Base-by-base conservation (phyloP, 1,284 basidiomycete species). In the Volvariella surrecta region DNA sequence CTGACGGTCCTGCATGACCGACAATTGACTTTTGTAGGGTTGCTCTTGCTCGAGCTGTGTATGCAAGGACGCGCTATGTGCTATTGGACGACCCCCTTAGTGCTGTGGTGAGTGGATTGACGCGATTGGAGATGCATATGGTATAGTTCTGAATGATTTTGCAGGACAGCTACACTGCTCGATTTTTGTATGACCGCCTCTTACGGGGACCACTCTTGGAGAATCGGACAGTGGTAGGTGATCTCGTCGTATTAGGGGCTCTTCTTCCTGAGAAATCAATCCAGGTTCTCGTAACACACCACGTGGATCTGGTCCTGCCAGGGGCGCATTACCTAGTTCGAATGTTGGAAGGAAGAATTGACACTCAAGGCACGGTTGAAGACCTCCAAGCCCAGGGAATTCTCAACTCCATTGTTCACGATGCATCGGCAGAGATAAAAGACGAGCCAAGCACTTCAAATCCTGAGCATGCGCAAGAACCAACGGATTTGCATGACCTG, bases 161-260 rank as follows among this genome's bases (percentile, higher is more conserved):
- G 42, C 52, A 84, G 73, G 85, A 89, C 53, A 84, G 80, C 50
- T 82, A 86, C 58, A 88, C 84, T 0, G 74, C 84, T 2, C 71
- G 81, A 7, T 73, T 77, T 56, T 60, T 89, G 20, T 82, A 74
- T 46, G 78, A 85, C 31, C 70, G 72, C 40, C 67, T 84, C 8
- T 60, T 89, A 31, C 64, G 66, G 11, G 85, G 84, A 0, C 77
- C 80, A 8, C 65, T 89, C 8, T 56, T 87, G 17, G 71, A 66
- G 1, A 67, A 80, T 44, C 73, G 85, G 11, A 87, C 85, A 1
- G 78, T 87, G 39, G 79, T 85, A 61, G 31, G 71, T 62, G 4
- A 9, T 16, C 4, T 11, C 19, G 16, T 44, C 11, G 20, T 17
- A 16, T 18, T 8, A 42, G 18, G 39, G 1, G 18, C n/a, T 45